A percentile compares a stretch with the other conserved stretches of the same genome.
phyloP scores from a whole-genome alignment of 305 asterid species.

The Solanum hybrid region DNA sequence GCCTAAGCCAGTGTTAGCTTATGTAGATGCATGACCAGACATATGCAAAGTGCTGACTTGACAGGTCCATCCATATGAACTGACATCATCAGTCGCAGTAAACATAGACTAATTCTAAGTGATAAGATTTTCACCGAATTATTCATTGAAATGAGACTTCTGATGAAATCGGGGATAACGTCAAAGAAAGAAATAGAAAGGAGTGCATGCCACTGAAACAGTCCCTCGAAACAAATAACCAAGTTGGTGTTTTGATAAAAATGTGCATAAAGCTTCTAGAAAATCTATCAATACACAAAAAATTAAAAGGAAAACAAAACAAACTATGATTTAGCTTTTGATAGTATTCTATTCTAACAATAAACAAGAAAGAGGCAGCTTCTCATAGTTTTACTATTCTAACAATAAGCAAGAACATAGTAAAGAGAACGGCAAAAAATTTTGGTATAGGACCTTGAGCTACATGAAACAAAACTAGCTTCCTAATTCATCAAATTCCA shows the following conservation, averaged over 20 bases:
- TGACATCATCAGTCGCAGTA: not conserved
- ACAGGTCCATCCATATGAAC: not conserved
- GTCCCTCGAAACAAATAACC: too few relatives aligned
- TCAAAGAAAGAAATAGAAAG: not conserved
- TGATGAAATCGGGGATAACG: not conserved
- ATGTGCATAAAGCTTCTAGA: too few relatives aligned
- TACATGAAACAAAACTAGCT: not conserved
- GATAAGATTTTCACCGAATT: not conserved
- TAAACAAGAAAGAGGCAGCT: too few relatives aligned
- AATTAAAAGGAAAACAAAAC: too few relatives aligned
- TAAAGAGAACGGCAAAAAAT: not conserved
- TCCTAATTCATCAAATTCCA: not conserved
- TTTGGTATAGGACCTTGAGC: not conserved
- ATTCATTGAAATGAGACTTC: not conserved
- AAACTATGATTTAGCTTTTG: too few relatives aligned
- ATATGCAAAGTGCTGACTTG: not conserved
- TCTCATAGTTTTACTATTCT: not conserved
- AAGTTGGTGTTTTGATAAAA: too few relatives aligned
- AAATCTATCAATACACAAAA: too few relatives aligned
- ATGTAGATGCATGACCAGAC: not conserved
- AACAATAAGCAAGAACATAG: not conserved
- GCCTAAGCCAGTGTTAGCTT: not conserved
- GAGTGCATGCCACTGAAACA: not conserved
- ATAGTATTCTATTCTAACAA: too few relatives aligned
- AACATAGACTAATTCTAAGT: not conserved